Conservation (phyloP, 2,329 filamentous ascomycete species). For the Hyphodiscus sp. region DNA sequence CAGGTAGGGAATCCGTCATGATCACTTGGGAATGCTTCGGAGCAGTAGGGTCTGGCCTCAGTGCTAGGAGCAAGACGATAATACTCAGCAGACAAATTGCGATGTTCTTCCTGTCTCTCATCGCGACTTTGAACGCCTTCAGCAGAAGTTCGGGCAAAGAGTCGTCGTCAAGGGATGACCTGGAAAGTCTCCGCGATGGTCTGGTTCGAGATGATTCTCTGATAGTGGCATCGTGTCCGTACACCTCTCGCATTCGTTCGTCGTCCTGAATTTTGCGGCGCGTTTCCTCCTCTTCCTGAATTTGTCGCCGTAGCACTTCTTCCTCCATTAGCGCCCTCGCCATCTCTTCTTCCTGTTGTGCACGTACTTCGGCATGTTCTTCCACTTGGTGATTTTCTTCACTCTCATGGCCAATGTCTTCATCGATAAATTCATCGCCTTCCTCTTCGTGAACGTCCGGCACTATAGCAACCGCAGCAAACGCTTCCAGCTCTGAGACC, state of each 20-base stretch:
- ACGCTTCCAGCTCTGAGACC: conserved; percentile 53
- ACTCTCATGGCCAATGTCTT: conserved; percentile 13
- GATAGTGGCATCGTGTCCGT: conserved; percentile 34
- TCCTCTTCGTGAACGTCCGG: conserved; percentile 4
- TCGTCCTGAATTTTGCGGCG: conserved; percentile 34
- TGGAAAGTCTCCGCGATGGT: background rate
- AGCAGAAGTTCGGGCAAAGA: conserved; percentile 48
- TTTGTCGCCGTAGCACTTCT: conserved; percentile 51
- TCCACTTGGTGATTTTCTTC: conserved; percentile 3
- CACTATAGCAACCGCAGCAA: conserved; percentile 30
- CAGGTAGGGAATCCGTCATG: background rate
- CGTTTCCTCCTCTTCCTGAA: conserved; percentile 48
- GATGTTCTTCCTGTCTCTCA: conserved; percentile 54
- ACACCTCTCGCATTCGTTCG: conserved; percentile 48
- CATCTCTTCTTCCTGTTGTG: conserved; percentile 40
- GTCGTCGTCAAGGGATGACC: conserved; percentile 27
- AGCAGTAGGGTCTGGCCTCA: conserved; percentile 11
- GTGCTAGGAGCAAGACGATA: conserved; percentile 47
- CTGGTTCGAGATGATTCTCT: background rate
- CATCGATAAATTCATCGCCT: conserved; percentile 21
- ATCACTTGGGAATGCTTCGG: background rate
- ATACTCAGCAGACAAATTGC: conserved; percentile 48
- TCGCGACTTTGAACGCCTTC: conserved; percentile 45
- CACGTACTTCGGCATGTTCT: conserved; percentile 43
- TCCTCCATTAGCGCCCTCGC: conserved; percentile 28